Percentiles rank a stretch among this genome's conserved stretches.
Conservation (phyloP, 495 filamentous ascomycete species). For the Halenospora varia region DNA sequence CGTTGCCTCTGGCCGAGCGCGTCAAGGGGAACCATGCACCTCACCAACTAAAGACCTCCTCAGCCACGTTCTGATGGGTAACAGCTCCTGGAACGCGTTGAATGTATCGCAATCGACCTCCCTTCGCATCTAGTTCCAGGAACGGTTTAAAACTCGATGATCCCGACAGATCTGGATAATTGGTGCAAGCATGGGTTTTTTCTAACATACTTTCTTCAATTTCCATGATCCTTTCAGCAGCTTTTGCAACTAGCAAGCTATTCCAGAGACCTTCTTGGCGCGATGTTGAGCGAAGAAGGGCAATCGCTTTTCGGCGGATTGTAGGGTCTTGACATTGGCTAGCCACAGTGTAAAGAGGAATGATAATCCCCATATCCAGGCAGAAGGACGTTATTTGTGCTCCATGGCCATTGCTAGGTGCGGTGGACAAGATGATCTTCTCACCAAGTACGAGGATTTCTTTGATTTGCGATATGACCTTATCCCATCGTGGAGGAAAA, state of each 20-base stretch:
- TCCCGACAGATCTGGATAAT: background rate
- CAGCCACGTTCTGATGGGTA: background rate
- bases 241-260: slow-evolving; percentile 5
- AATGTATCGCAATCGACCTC: background rate
- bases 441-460: slow-evolving; percentile 14
- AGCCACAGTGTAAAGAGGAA: slow-evolving; percentile 11
- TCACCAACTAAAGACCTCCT: background rate
- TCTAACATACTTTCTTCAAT: slow-evolving; percentile 11
- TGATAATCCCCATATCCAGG: slow-evolving; percentile 9
- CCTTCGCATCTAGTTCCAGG: background rate
- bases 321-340: slow-evolving; percentile 3
- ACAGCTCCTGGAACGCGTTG: background rate
- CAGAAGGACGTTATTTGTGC: background rate
- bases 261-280: slow-evolving; percentile 20
- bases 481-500: slow-evolving; percentile 2
- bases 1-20: background rate
- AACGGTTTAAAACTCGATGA: background rate
- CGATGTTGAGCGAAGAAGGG: background rate
- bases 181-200: background rate
- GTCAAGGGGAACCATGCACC: background rate
- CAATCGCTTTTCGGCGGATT: slow-evolving; percentile 10
- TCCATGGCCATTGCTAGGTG: background rate
- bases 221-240: slow-evolving; percentile 12
- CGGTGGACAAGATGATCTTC: slow-evolving; percentile 9
- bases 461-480: slow-evolving; percentile 10